phyloP scores from a whole-genome alignment of 352 stramenopile genomes.

The Pythium graminicola region DNA sequence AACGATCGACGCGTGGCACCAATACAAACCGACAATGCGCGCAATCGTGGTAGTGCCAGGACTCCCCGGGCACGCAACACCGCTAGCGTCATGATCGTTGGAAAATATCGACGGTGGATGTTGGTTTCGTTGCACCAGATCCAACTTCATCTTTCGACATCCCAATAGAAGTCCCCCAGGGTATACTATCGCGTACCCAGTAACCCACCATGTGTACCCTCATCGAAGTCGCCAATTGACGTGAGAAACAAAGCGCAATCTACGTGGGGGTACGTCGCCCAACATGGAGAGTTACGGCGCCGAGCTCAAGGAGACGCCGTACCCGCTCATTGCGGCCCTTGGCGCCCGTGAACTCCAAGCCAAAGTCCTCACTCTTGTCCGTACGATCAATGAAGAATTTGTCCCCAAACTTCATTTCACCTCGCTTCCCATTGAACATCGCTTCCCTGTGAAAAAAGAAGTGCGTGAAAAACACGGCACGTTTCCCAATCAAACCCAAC shows the following conservation, averaged over 20 bases:
- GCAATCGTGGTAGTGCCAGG: not conserved
- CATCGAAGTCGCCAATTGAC: too few relatives aligned
- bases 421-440: conserved; percentile 63
- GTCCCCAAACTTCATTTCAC: conserved; percentile 71
- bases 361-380: conserved; percentile 63
- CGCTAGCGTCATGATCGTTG: not conserved
- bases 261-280: not conserved
- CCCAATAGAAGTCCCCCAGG: conserved; percentile 9
- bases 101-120: too few relatives aligned
- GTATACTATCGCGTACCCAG: too few relatives aligned
- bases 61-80: not conserved
- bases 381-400: conserved; percentile 76
- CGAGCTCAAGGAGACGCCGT: conserved; percentile 84
- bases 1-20: not conserved
- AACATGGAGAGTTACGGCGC: conserved; percentile 79
- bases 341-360: conserved; percentile 65
- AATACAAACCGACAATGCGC: not conserved
- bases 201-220: too few relatives aligned
- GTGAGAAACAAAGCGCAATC: too few relatives aligned
- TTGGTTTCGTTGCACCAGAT: not conserved
- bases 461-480: conserved; percentile 78
- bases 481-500: conserved; percentile 78
- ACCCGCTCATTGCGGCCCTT: conserved; percentile 75
- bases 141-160: conserved; percentile 13
- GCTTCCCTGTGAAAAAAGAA: conserved; percentile 79